These are phyloP conservation scores for Cucurbita maxima DNA, from an alignment of 306 rosid genomes.

Conservation along the genomic window DNA sequence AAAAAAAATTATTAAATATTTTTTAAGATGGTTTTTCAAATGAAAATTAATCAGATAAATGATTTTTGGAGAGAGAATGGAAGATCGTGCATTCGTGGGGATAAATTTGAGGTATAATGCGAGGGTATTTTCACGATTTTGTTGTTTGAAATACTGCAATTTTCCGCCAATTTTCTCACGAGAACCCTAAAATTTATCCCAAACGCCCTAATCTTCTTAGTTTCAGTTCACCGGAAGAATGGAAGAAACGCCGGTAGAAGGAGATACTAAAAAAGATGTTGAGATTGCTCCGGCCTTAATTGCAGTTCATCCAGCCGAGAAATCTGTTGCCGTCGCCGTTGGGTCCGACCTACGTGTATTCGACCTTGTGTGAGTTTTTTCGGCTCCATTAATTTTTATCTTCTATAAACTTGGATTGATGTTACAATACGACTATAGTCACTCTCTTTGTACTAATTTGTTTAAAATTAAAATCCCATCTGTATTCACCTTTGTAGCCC, in stretches of 20 bases:
- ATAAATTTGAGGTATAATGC: not conserved
- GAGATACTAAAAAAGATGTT: slow-evolving; percentile 32
- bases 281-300: slow-evolving; percentile 81
- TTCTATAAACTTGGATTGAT: not conserved
- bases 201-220: not conserved
- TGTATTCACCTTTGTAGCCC: not conserved
- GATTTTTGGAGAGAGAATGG: no score
- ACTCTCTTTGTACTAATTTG: not conserved
- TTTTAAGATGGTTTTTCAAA: no score
- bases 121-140: not conserved
- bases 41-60: no score
- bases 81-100: no score
- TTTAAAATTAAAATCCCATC: not conserved
- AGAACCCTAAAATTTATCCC: not conserved
- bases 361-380: slow-evolving; percentile 40
- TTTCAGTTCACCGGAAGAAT: slow-evolving; percentile 2
- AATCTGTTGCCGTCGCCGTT: slow-evolving; percentile 54
- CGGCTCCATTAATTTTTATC: not conserved
- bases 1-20: no score
- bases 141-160: not conserved
- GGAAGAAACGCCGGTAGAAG: slow-evolving; percentile 31
- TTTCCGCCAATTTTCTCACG: not conserved
- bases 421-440: not conserved
- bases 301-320: slow-evolving; percentile 51
- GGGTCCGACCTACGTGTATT: slow-evolving; percentile 79